Conservation (phyloP, 352 stramenopile species). For the Globisporangium echinulatum region DNA sequence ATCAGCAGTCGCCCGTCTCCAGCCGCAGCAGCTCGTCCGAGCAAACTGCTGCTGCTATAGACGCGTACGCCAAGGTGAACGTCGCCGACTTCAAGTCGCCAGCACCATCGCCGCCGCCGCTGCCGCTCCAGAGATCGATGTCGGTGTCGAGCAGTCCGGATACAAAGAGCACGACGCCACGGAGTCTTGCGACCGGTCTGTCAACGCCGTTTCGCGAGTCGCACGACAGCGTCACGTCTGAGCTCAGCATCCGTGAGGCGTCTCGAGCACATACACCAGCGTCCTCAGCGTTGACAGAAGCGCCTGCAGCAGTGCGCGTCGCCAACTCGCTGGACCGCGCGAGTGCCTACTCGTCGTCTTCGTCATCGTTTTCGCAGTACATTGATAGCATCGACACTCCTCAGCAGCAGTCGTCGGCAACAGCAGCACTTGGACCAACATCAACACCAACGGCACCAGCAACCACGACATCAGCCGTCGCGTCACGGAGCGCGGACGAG, state of each 20-base stretch:
- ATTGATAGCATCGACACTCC: slow-evolving; percentile 2
- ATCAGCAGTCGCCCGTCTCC: slow-evolving; percentile 11
- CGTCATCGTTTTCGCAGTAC: slow-evolving; percentile 9
- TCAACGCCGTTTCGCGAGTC: slow-evolving; percentile 1
- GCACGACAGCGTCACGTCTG: neutral
- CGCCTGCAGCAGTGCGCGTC: neutral
- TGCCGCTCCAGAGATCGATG: slow-evolving; percentile 7
- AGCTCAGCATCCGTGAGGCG: neutral
- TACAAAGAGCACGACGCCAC: neutral
- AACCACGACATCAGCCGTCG: neutral
- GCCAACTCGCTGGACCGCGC: slow-evolving; percentile 5
- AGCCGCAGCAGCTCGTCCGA: slow-evolving; percentile 5
- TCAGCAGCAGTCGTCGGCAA: neutral
- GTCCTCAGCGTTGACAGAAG: neutral
- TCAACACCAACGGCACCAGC: neutral
- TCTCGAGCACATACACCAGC: neutral
- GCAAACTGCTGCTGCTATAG: neutral
- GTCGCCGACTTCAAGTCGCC: slow-evolving; percentile 10
- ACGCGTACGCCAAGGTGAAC: slow-evolving; percentile 1
- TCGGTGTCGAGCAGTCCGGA: slow-evolving; percentile 5
- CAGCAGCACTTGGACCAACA: neutral
- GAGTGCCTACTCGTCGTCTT: slow-evolving; percentile 10
- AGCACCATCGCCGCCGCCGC: neutral
- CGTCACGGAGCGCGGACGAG: no score
- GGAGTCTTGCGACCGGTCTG: neutral